Conservation (phyloP, 2,329 filamentous ascomycete genomes). For the Fusarium begoniae region DNA sequence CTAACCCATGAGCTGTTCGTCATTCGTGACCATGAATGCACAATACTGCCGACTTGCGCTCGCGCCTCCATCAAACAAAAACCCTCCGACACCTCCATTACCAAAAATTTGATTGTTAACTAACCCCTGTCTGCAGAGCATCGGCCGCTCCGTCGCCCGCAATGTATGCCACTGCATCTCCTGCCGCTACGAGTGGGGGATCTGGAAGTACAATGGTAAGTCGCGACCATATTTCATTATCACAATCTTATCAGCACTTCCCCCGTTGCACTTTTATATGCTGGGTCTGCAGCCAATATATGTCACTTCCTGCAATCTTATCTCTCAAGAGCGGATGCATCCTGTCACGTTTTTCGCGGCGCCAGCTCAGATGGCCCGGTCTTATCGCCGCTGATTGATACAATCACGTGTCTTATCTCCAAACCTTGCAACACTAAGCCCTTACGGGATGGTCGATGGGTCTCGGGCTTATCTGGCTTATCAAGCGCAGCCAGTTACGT, state of each 20-base stretch:
- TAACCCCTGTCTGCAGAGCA: constrained; percentile 34
- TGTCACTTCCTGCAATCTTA: constrained; percentile 23
- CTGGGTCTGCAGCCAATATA: background rate
- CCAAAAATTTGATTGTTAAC: constrained; percentile 7
- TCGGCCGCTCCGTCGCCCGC: constrained; percentile 33
- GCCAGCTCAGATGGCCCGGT: background rate
- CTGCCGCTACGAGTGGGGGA: constrained; percentile 52
- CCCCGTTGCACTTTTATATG: constrained; percentile 7
- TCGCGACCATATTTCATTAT: constrained; percentile 24
- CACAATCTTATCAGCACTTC: constrained; percentile 11
- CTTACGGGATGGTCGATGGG: constrained; percentile 25
- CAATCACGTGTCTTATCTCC: constrained; percentile 47
- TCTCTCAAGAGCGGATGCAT: constrained; percentile 8
- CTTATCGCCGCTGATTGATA: constrained; percentile 38
- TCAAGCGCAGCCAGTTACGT: constrained; percentile 45
- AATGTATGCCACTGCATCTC: constrained; percentile 47
- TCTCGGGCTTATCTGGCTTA: constrained; percentile 48
- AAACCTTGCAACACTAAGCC: constrained; percentile 34
- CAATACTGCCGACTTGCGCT: background rate
- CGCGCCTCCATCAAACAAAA: background rate
- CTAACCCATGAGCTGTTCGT: background rate
- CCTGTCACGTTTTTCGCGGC: constrained; percentile 15
- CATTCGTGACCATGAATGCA: background rate
- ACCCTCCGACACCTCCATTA: background rate
- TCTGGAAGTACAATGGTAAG: constrained; percentile 54